Percentiles rank a stretch among this genome's conserved stretches.
Conservation (phyloP, 345 rosid genomes). For the Camelina hispida region DNA sequence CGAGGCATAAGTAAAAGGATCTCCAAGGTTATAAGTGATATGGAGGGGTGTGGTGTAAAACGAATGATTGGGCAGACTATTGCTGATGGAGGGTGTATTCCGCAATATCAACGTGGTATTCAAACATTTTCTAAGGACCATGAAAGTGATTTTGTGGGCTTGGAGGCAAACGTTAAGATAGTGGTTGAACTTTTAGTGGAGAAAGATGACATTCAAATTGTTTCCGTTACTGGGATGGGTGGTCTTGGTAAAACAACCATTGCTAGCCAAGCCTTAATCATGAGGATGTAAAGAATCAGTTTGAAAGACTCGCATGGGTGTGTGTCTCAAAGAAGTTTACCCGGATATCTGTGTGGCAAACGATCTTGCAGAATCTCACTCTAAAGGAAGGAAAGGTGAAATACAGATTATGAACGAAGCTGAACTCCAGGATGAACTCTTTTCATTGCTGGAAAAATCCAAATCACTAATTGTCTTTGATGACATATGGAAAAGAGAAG, state of each 20-base stretch:
- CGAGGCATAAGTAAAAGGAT: conserved; percentile 36
- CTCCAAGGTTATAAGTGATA: conserved; percentile 5
- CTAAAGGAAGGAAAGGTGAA: background rate
- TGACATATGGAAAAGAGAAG: background rate
- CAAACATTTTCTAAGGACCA: background rate
- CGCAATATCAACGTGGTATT: no score
- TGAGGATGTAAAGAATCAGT: background rate
- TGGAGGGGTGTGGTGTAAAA: background rate
- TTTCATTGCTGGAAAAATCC: background rate
- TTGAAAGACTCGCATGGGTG: background rate
- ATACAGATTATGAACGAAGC: background rate
- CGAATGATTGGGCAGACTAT: no score
- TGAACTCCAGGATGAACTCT: background rate
- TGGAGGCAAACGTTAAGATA: background rate
- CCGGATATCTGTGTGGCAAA: background rate
- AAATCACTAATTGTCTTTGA: background rate
- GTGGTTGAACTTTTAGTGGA: background rate
- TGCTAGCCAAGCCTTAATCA: background rate
- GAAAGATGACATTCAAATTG: background rate
- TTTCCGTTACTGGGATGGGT: conserved; percentile 4
- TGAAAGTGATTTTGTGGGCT: background rate
- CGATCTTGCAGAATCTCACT: background rate
- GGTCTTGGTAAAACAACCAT: background rate
- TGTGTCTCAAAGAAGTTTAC: background rate
- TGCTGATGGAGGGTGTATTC: no score